These are phyloP conservation scores for Coelastrella sp. DNA, from an alignment of 139 green algal genomes.

Conservation along the genomic window DNA sequence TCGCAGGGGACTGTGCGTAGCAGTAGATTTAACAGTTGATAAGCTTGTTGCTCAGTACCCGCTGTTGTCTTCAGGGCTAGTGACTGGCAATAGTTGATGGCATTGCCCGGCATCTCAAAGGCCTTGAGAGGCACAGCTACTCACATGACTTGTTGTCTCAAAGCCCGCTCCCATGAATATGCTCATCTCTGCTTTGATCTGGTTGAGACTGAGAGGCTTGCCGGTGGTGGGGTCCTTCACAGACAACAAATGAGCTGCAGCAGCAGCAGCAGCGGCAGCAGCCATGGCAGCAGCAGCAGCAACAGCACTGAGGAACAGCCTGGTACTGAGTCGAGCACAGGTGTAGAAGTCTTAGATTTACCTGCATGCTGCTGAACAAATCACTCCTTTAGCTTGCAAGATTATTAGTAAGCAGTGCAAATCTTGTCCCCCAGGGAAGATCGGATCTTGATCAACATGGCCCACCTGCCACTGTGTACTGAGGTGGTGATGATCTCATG, in stretches of 20 bases:
- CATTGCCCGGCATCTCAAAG: background rate
- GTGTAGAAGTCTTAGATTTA: background rate
- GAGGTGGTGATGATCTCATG: background rate
- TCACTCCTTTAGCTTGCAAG: too few relatives aligned
- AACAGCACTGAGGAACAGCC: too few relatives aligned
- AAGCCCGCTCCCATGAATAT: constrained; percentile 39
- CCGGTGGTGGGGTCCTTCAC: background rate
- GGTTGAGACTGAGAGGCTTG: background rate
- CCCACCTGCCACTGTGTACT: background rate
- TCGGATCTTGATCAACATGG: too few relatives aligned
- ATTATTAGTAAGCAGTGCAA: too few relatives aligned
- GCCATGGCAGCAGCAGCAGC: background rate
- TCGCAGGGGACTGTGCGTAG: too few relatives aligned
- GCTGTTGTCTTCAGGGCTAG: too few relatives aligned
- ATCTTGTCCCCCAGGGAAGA: too few relatives aligned
- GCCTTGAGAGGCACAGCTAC: background rate
- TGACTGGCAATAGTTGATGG: background rate
- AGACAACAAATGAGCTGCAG: background rate
- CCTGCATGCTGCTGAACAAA: background rate
- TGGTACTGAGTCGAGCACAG: too few relatives aligned
- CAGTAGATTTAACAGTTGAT: background rate
- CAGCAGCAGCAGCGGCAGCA: background rate
- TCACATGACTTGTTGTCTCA: constrained; percentile 40
- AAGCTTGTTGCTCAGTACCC: too few relatives aligned
- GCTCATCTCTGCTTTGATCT: constrained; percentile 4